Percentiles rank a stretch among this genome's conserved stretches.
Evolutionary conservation across 352 stramenopile species (phyloP).

Genomic region (Globisporangium splendens): DNA sequence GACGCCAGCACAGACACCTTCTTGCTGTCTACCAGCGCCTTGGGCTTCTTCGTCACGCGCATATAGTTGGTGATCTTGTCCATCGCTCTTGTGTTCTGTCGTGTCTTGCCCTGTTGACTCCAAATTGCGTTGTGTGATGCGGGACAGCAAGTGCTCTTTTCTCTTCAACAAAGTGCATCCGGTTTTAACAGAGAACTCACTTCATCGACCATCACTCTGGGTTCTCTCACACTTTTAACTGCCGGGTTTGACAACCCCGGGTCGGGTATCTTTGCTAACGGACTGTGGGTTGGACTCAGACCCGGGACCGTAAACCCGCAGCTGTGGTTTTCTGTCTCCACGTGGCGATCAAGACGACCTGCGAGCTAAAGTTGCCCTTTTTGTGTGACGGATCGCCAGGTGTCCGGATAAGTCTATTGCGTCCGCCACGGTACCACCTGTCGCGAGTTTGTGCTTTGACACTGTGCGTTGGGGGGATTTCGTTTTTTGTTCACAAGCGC

Average conservation of each 20-base stretch:
- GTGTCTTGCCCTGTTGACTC: slow-evolving; percentile 1
- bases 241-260: no score
- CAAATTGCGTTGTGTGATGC: not conserved
- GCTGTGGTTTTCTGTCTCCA: not conserved
- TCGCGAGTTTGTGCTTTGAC: slow-evolving; percentile 1
- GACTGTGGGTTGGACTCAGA: no score
- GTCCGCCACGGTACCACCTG: slow-evolving; percentile 5
- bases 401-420: slow-evolving; percentile 4
- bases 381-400: not conserved
- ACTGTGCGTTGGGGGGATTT: not conserved
- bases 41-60: slow-evolving; percentile 61
- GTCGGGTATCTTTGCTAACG: no score
- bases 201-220: no score
- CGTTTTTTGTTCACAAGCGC: not conserved
- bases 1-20: slow-evolving; percentile 6
- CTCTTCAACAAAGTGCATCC: not conserved
- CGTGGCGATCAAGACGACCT: not conserved
- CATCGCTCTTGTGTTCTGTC: no score
- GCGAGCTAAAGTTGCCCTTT: not conserved
- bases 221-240: no score
- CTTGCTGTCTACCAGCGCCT: slow-evolving; percentile 25
- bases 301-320: no score
- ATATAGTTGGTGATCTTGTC: slow-evolving; percentile 68
- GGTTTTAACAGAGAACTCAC: no score
- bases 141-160: no score